Evolutionary conservation across 768 basidiomycete species (phyloP).

Genomic region (Tremella mesenterica): DNA sequence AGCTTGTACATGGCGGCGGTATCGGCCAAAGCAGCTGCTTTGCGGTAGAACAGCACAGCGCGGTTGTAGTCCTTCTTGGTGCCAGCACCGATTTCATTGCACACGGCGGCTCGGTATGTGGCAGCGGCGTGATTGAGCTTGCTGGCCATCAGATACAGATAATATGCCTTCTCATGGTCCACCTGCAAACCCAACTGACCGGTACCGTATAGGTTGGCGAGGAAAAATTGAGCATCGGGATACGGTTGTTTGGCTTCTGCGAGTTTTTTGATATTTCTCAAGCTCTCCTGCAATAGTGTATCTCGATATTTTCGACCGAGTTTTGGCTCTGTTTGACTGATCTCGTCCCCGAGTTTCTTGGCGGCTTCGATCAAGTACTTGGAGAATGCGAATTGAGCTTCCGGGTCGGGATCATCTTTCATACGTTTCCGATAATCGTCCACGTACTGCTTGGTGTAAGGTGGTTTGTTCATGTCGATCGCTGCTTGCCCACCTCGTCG

Average conservation of each 20-base stretch:
- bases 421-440: conserved; percentile 96
- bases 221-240: conserved; percentile 95
- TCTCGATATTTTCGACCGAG: conserved; percentile 86
- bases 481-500: conserved; percentile 39
- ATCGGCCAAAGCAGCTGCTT: conserved; percentile 90
- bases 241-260: conserved; percentile 73
- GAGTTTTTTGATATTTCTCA: conserved; percentile 84
- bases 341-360: conserved; percentile 56
- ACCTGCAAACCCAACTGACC: conserved; percentile 91
- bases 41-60: conserved; percentile 91
- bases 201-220: conserved; percentile 93
- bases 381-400: conserved; percentile 95
- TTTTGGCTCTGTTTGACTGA: conserved; percentile 50
- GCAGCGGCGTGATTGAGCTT: conserved; percentile 95
- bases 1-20: conserved; percentile 99
- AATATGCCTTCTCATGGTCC: conserved; percentile 96
- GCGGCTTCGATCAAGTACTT: conserved; percentile 99
- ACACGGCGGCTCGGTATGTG: conserved; percentile 93
- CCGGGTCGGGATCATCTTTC: conserved; percentile 95
- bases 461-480: conserved; percentile 47
- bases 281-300: conserved; percentile 69
- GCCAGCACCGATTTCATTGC: conserved; percentile 96
- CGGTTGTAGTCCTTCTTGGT: conserved; percentile 78
- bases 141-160: conserved; percentile 89
- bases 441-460: conserved; percentile 90